Conservation (phyloP, 345 rosid genomes). For the Bretschneidera sinensis region DNA sequence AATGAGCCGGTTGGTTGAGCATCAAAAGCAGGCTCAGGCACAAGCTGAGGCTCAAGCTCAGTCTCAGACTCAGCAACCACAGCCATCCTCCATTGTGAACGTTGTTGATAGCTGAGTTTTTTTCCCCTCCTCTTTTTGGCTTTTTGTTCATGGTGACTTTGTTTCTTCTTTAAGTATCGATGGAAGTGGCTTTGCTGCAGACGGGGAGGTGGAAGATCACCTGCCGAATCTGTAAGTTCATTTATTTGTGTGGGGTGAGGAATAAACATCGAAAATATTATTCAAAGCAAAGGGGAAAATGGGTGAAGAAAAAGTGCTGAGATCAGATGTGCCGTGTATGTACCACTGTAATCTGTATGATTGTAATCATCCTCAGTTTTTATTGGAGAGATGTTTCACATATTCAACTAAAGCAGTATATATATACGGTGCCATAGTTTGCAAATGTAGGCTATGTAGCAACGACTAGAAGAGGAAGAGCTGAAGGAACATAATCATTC, state of each 20-base stretch:
- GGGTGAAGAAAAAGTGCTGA: too few relatives aligned
- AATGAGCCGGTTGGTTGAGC: constrained; percentile 63
- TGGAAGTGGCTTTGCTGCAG: constrained; percentile 23
- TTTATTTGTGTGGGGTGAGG: constrained; percentile 24
- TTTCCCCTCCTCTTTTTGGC: constrained; percentile 6
- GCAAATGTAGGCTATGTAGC: too few relatives aligned
- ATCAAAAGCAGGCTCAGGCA: constrained; percentile 57
- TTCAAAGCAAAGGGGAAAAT: background rate
- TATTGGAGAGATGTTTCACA: constrained; percentile 40
- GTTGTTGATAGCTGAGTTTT: constrained; percentile 40
- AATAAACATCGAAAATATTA: too few relatives aligned
- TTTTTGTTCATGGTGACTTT: constrained; percentile 10
- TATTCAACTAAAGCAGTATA: constrained; percentile 5
- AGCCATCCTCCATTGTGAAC: constrained; percentile 21
- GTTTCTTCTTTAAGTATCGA: constrained; percentile 6
- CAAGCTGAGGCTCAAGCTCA: too few relatives aligned
- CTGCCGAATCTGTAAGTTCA: constrained; percentile 31
- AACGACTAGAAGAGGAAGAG: too few relatives aligned
- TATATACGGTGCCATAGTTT: too few relatives aligned
- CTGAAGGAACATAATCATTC: too few relatives aligned
- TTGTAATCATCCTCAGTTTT: constrained; percentile 48
- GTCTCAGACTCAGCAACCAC: constrained; percentile 36
- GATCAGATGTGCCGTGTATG: constrained; percentile 13
- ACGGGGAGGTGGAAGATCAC: constrained; percentile 53
- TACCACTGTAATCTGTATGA: constrained; percentile 24